Conservation (phyloP, 2,329 filamentous ascomycete genomes). For the Aspergillus sp. region DNA sequence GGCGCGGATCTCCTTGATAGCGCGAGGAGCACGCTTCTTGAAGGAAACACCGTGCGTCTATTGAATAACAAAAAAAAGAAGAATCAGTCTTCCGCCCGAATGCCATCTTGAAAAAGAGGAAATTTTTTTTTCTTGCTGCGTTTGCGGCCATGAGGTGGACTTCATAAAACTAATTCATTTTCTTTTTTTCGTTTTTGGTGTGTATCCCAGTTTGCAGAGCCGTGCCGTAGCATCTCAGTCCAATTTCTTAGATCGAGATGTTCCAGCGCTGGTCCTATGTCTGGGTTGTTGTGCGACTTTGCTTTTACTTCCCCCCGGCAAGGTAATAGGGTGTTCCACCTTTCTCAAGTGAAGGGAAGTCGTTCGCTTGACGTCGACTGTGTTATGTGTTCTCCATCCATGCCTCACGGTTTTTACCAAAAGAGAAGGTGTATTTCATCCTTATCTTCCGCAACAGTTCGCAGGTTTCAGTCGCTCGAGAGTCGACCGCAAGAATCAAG, state of each 20-base stretch:
- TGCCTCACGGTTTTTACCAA: conserved; percentile 18
- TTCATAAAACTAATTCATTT: conserved; percentile 67
- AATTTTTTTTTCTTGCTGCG: conserved; percentile 14
- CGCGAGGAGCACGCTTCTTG: conserved; percentile 98
- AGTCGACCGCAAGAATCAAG: conserved; percentile 13
- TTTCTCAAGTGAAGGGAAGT: conserved; percentile 6
- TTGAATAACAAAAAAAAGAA: conserved; percentile 35
- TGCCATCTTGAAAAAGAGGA: conserved; percentile 33
- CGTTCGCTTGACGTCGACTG: background rate
- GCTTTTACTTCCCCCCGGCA: conserved; percentile 4
- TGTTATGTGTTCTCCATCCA: conserved; percentile 36
- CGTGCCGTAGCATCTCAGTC: background rate
- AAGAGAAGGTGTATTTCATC: conserved; percentile 14
- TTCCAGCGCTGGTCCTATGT: background rate
- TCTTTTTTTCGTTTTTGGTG: conserved; percentile 31
- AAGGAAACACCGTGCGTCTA: conserved; percentile 96
- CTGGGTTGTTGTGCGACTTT: background rate
- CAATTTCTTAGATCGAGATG: conserved; percentile 11
- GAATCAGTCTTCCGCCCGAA: conserved; percentile 70
- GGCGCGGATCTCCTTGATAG: conserved; percentile 99
- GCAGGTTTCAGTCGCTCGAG: conserved; percentile 11
- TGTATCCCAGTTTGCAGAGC: background rate
- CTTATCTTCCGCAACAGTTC: conserved; percentile 16
- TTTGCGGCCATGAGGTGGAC: conserved; percentile 58
- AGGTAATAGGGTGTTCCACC: background rate